Conservation (phyloP, 2,329 filamentous ascomycete species). For the Plectosphaerella cucumerina region DNA sequence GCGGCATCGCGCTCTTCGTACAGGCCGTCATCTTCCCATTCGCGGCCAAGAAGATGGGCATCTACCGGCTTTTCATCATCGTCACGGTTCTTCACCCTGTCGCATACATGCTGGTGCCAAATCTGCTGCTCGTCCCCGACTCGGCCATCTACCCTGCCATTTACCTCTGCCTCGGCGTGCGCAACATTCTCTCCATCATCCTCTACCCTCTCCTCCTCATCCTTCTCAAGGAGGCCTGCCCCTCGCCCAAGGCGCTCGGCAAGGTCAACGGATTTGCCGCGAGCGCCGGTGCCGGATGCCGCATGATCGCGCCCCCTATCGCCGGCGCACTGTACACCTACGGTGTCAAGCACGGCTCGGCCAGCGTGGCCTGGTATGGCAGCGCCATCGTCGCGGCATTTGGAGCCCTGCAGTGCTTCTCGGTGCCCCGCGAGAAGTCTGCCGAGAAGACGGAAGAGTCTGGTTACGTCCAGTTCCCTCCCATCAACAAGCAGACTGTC, state of each 20-base stretch:
- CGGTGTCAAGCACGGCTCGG: slow-evolving; percentile 55
- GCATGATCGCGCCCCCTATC: slow-evolving; percentile 63
- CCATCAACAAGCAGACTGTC: neutral
- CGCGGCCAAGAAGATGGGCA: slow-evolving; percentile 53
- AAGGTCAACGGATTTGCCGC: slow-evolving; percentile 64
- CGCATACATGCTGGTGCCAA: slow-evolving; percentile 56
- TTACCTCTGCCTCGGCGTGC: slow-evolving; percentile 52
- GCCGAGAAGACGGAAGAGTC: neutral
- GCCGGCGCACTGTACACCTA: slow-evolving; percentile 59
- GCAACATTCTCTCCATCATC: slow-evolving; percentile 58
- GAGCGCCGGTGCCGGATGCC: slow-evolving; percentile 60
- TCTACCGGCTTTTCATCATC: slow-evolving; percentile 55
- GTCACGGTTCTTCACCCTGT: slow-evolving; percentile 58
- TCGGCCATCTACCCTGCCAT: slow-evolving; percentile 50
- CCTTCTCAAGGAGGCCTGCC: slow-evolving; percentile 63
- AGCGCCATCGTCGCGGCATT: slow-evolving; percentile 52
- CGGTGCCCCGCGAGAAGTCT: slow-evolving; percentile 31
- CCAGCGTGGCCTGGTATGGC: slow-evolving; percentile 60
- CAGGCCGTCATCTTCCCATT: slow-evolving; percentile 59
- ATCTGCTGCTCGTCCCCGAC: slow-evolving; percentile 51
- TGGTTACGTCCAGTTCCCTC: neutral
- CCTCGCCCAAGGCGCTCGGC: slow-evolving; percentile 51
- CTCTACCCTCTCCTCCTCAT: slow-evolving; percentile 65
- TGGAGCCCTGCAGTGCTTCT: slow-evolving; percentile 58
- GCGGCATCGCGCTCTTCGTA: slow-evolving; percentile 54